phyloP scores from a whole-genome alignment of 2,329 filamentous ascomycete genomes.

The Talaromyces sp. region DNA sequence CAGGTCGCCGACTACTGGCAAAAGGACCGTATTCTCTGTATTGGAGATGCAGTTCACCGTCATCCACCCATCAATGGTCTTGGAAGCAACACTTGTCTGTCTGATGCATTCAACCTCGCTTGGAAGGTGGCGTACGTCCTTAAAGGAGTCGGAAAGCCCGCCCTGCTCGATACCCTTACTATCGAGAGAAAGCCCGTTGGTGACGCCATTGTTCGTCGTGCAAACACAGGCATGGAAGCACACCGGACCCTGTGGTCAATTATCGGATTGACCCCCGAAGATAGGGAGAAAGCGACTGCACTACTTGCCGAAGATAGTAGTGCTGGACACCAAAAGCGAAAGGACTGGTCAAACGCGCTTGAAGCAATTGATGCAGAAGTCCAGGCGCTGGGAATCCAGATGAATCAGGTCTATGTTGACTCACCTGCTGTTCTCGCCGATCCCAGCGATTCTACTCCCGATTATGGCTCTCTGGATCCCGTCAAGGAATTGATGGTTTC shows the following conservation, averaged over 20 bases:
- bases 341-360: neutral
- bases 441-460: no score
- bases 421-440: neutral
- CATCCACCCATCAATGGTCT: constrained; percentile 56
- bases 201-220: neutral
- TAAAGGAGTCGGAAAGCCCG: neutral
- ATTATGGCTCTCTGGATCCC: neutral
- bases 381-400: neutral
- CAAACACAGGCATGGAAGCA: neutral
- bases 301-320: neutral
- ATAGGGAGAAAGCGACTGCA: neutral
- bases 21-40: no score
- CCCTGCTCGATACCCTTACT: neutral
- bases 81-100: constrained; percentile 56
- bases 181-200: neutral
- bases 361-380: neutral
- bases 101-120: constrained; percentile 54
- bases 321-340: neutral
- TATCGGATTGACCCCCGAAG: neutral
- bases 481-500: neutral
- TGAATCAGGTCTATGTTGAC: neutral
- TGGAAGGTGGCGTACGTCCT: constrained; percentile 52
- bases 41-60: constrained; percentile 50
- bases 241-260: neutral
- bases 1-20: no score